Evolutionary conservation across 106 monocot genomes (phyloP), one percentile per base, ranked within the genome.

Genomic region (Agapanthus africanus): DNA sequence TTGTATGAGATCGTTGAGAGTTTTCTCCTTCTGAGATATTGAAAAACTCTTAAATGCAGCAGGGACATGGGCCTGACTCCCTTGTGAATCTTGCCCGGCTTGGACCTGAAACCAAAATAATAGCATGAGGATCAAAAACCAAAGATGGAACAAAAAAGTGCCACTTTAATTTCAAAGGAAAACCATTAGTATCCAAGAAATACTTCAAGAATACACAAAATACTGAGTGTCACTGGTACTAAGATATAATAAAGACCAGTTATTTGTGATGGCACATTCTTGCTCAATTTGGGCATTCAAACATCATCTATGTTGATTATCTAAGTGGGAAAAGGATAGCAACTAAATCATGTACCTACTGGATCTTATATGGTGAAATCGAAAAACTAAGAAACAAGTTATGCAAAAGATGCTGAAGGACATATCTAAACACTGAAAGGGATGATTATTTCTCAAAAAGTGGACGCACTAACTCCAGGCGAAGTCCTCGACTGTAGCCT

Each of bases 11-110:
- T 90, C 90, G 75, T 69, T 57, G 23, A 99, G 85, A 69, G 99
- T 83, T 83, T 87, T 93, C 74, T 92, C 89, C 71, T 90, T 99
- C 37, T 99, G 99, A 63, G 90, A 77, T 44, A 90, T 73, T 37
- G 88, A 70, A 44, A 99, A 93, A 76, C 65, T 90, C 50, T 82
- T 99, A 34, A 99, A 76, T 30, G 87, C 84, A 74, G 80, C 28
- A 68, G 99, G 87, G 38, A 99, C 46, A 7, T 23, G 74, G 11
- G 81, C 60, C 41, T 81, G 80, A 40, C 71, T 81, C 31, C 81
- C 87, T 68, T 90, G 76, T 66, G 81, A 71, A 63, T 47, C 65
- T 49, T 82, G 68, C 30, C 65, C 74, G 72, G 47, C 28, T 69
- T 81, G 77, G 32, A 76, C 82, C 78, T 85, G 70, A 73, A 81